These are phyloP conservation scores for Climacium dendroides DNA, from an alignment of 225 moss, liverwort and hornwort genomes.

Conservation along the genomic window DNA sequence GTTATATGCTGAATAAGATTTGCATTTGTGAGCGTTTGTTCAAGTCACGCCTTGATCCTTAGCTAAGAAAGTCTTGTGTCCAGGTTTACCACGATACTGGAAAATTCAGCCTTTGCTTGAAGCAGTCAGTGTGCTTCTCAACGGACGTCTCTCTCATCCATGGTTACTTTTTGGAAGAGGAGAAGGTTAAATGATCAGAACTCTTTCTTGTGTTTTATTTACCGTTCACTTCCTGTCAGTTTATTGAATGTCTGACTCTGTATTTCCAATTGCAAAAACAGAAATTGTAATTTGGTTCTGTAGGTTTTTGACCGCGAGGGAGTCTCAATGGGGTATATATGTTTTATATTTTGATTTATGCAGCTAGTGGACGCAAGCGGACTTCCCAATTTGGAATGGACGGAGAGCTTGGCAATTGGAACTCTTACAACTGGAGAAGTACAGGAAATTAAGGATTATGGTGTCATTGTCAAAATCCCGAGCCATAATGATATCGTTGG, in stretches of 20 bases:
- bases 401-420: slow-evolving; percentile 62
- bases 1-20: background rate
- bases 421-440: slow-evolving; percentile 61
- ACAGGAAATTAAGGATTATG: slow-evolving; percentile 89
- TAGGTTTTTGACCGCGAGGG: background rate
- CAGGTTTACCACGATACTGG: slow-evolving; percentile 75
- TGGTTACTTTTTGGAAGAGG: slow-evolving; percentile 78
- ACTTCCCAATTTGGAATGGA: slow-evolving; percentile 56
- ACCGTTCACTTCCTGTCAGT: background rate
- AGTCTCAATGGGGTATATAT: background rate
- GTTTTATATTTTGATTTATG: background rate
- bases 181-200: slow-evolving; percentile 38
- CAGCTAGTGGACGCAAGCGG: slow-evolving; percentile 29
- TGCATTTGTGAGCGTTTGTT: background rate
- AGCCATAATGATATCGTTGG: slow-evolving; percentile 70
- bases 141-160: slow-evolving; percentile 64
- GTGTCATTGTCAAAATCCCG: slow-evolving; percentile 73
- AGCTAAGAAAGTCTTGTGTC: background rate
- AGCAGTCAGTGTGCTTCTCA: slow-evolving; percentile 88
- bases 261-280: background rate
- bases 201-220: background rate
- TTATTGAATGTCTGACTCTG: background rate
- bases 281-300: background rate
- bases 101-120: slow-evolving; percentile 63
- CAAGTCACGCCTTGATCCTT: background rate